Base-by-base conservation (phyloP, 306 rosid species). In the Sindora glabra region DNA sequence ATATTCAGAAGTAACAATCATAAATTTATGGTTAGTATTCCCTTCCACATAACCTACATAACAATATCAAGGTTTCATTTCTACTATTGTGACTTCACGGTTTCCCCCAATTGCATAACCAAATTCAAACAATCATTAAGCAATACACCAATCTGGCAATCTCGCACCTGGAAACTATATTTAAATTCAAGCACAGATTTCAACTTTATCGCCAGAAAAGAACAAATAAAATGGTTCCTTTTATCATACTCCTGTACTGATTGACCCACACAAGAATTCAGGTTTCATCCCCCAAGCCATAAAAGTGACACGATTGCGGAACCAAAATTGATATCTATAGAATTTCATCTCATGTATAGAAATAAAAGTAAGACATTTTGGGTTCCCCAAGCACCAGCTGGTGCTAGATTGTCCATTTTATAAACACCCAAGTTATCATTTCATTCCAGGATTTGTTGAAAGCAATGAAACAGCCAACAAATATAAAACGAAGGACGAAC, bases 261-360 rank as follows among this genome's bases (percentile, higher is more conserved):
- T 40, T 6, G 27, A 44, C 15, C 19, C 32, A 11, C 24, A 15
- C 48, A 39, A 48, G 34, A 49, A 67, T 22, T 24, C 12, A 27
- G 19, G 24, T 10, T 24, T 32, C 11, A 5, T n/a, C 15, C 10
- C 34, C 51, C 42, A 34, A 29, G 27, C 24, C 23, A 45, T 47
- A 41, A 65, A 36, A 62, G 14, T 2, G 27, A 13, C 19, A 59
- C 13, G 46, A 45, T 59, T 46, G 30, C 61, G 67, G 82, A 76
- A 76, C 78, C 64, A 39, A 53, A 64, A 11, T 33, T 10, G 56
- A 59, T 48, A 21, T 41, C 32, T 26, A 58, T 16, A 3, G 61
- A 32, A 19, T 36, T 47, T 24, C 15, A 59, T 25, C 3, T 42
- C 39, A 10, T 21, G 16, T 6, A 1, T 8, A 59, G 27, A 59